These are phyloP conservation scores for Viola odorata DNA, from an alignment of 345 rosid species.

Conservation along the genomic window DNA sequence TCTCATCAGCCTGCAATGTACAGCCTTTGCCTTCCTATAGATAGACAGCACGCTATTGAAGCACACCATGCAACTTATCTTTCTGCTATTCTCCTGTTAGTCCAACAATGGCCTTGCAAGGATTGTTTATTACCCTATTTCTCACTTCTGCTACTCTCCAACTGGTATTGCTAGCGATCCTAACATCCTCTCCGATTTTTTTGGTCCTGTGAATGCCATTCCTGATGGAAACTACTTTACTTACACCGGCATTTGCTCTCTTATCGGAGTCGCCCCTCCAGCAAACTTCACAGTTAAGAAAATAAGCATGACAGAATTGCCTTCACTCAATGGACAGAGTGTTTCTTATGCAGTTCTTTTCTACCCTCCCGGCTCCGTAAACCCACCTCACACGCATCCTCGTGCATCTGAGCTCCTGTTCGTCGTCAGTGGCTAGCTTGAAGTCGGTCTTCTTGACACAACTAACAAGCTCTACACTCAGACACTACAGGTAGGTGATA, in stretches of 20 bases:
- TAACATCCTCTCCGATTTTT: conserved; percentile 15
- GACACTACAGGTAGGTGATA: conserved; percentile 8
- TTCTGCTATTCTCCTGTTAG: too few relatives aligned
- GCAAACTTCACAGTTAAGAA: conserved; percentile 5
- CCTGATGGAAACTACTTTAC: conserved; percentile 17
- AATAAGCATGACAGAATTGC: conserved; percentile 19
- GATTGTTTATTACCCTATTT: neutral
- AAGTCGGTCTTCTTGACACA: conserved; percentile 10
- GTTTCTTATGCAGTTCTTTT: conserved; percentile 17
- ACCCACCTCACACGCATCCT: conserved; percentile 19
- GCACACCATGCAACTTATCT: too few relatives aligned
- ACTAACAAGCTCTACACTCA: conserved; percentile 4
- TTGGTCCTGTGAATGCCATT: neutral
- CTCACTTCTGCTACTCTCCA: conserved; percentile 1
- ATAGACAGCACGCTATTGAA: too few relatives aligned
- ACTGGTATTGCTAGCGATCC: conserved; percentile 12
- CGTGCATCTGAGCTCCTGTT: conserved; percentile 19
- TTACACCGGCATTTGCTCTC: conserved; percentile 2
- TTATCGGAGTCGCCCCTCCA: neutral
- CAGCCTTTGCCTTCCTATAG: too few relatives aligned
- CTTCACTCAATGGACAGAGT: conserved; percentile 18
- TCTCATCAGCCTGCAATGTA: too few relatives aligned
- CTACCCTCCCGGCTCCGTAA: conserved; percentile 1
- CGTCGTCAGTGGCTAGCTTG: conserved; percentile 5
- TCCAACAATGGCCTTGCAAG: too few relatives aligned